These are phyloP conservation scores for Lodderomyces elongisporus DNA, from an alignment of 1,139 yeast species.

Conservation along the genomic window DNA sequence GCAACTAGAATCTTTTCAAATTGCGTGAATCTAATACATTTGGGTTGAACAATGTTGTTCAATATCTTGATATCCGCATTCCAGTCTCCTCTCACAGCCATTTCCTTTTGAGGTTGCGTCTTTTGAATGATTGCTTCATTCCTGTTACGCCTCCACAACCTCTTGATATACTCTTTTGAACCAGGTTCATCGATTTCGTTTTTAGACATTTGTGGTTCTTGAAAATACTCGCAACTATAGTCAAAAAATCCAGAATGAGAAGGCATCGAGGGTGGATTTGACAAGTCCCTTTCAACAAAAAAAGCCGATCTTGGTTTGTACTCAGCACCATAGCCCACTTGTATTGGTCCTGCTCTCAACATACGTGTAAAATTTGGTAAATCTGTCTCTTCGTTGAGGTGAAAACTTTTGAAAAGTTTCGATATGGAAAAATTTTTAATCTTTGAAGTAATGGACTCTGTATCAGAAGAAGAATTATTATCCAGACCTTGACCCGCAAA, in stretches of 20 bases:
- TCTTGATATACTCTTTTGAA: constrained; percentile 73
- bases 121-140: constrained; percentile 82
- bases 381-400: constrained; percentile 39
- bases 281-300: constrained; percentile 36
- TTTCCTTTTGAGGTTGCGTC: constrained; percentile 84
- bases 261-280: constrained; percentile 48
- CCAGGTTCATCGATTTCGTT: constrained; percentile 92
- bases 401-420: constrained; percentile 40
- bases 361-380: constrained; percentile 35
- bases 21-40: constrained; percentile 74
- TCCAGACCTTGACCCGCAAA: constrained; percentile 1
- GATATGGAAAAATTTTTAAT: constrained; percentile 38
- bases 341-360: constrained; percentile 37
- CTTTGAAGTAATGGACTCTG: constrained; percentile 34
- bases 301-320: constrained; percentile 50
- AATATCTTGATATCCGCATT: constrained; percentile 54
- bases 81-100: constrained; percentile 88
- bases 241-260: constrained; percentile 74
- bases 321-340: constrained; percentile 47
- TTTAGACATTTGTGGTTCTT: constrained; percentile 91
- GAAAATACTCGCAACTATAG: constrained; percentile 87
- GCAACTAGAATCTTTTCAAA: constrained; percentile 82
- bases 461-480: constrained; percentile 20
- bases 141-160: constrained; percentile 86
- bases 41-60: constrained; percentile 77